Conservation (phyloP, 2,329 filamentous ascomycete species). For the Cladosporium sp. region DNA sequence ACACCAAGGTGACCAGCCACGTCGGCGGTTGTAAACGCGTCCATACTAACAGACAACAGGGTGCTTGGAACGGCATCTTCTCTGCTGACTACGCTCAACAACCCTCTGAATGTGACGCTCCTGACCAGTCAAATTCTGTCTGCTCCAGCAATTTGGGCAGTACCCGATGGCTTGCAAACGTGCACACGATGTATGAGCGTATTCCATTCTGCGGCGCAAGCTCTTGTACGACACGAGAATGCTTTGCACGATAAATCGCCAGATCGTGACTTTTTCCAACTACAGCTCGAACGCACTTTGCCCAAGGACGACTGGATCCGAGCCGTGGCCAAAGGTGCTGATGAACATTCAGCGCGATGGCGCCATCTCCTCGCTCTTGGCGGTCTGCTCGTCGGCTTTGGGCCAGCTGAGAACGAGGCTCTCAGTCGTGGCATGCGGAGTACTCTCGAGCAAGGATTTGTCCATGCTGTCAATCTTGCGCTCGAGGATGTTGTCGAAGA, state of each 20-base stretch:
- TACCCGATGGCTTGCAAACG: constrained; percentile 61
- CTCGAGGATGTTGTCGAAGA: constrained; percentile 58
- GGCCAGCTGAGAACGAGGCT: constrained; percentile 62
- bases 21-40: background rate
- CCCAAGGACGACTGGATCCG: constrained; percentile 58
- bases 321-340: constrained; percentile 59
- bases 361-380: constrained; percentile 79
- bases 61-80: constrained; percentile 66
- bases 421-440: constrained; percentile 63
- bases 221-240: constrained; percentile 52
- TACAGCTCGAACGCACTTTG: constrained; percentile 34
- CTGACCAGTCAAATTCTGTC: constrained; percentile 71
- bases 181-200: constrained; percentile 68
- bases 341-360: constrained; percentile 68
- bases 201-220: constrained; percentile 67
- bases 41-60: constrained; percentile 30
- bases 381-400: constrained; percentile 76
- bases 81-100: constrained; percentile 68
- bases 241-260: constrained; percentile 33
- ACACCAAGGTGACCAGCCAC: constrained; percentile 52
- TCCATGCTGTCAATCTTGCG: constrained; percentile 74
- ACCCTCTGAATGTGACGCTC: constrained; percentile 72
- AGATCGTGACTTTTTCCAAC: constrained; percentile 30
- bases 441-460: constrained; percentile 71
- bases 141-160: constrained; percentile 69